Base-by-base conservation (phyloP, 305 asterid species). In the Fraxinus nigra region DNA sequence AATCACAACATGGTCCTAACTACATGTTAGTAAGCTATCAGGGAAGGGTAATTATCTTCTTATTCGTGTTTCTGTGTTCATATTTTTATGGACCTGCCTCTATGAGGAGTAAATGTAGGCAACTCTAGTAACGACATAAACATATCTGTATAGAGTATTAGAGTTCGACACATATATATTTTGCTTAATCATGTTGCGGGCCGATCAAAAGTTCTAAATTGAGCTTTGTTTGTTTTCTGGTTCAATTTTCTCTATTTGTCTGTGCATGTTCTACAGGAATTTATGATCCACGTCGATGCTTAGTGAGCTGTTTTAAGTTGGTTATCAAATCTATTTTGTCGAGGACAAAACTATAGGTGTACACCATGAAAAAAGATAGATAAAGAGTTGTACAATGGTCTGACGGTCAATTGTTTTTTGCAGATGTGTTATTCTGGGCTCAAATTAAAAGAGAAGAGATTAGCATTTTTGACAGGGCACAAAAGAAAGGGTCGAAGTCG, bases 401-500 rank as follows among this genome's bases (percentile, higher is more conserved):
- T 85, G 86, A 83, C 54, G 83, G 78, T 48, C 72, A 67, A 28
- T 22, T 28, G 18, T 54, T 38, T 46, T 77, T 18, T 81, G 89
- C 97, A 93, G 98, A 76, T 85, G 9, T 75, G 85, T 81, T 51
- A 14, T 88, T 81, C 85, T 24, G 74, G 76, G 84, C 72, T 35
- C n/a, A 85, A 84, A 80, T 83, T 87, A 89, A 92, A 88, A 82
- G 91, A 80, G 72, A 89, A 70, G 83, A 85, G 86, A 65, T 78
- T 88, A 69, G 86, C 26, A 46, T 82, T 79, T 76, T 80, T 81
- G 82, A 87, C 82, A 63, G 89, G 82, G 6, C 78, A 63, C 24
- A 76, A 82, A 80, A 85, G 89, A 78, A 87, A 78, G 76, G 75
- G 74, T 14, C 75, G 2, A 32, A 16, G 10, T 70, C 43, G 11